These are phyloP conservation scores for Pythium sp. DNA, from an alignment of 352 stramenopile genomes.

Conservation along the genomic window DNA sequence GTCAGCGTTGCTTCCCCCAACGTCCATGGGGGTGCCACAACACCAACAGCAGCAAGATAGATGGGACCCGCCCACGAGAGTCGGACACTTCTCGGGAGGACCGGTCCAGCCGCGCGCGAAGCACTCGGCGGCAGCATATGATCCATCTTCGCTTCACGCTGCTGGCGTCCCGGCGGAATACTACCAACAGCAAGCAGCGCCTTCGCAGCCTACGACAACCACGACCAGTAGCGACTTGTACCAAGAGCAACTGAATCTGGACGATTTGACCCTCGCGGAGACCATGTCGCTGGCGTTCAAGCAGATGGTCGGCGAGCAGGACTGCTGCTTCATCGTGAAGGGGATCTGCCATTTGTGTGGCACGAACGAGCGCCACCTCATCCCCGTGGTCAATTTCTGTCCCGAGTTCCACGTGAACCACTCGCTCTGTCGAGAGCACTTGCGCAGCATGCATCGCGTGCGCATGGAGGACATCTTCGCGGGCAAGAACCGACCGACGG, in stretches of 20 bases:
- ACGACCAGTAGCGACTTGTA: not conserved
- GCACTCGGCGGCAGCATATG: not conserved
- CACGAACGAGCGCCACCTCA: slow-evolving; percentile 36
- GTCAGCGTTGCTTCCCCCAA: not conserved
- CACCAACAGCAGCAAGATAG: slow-evolving; percentile 14
- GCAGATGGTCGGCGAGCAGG: slow-evolving; percentile 48
- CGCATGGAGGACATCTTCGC: slow-evolving; percentile 74
- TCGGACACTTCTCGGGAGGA: slow-evolving; percentile 1
- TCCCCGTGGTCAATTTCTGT: slow-evolving; percentile 79
- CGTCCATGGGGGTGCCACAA: not conserved
- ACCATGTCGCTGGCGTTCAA: slow-evolving; percentile 53
- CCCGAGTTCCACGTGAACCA: slow-evolving; percentile 58
- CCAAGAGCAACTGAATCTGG: slow-evolving; percentile 30
- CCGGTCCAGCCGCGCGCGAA: not conserved
- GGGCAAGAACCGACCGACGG: slow-evolving; percentile 59
- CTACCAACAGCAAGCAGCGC: not conserved
- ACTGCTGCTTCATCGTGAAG: slow-evolving; percentile 75
- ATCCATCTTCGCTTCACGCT: not conserved
- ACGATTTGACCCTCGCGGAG: slow-evolving; percentile 38
- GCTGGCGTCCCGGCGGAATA: slow-evolving; percentile 1
- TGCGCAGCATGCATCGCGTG: slow-evolving; percentile 69
- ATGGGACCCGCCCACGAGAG: slow-evolving; percentile 1
- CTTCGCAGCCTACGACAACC: not conserved
- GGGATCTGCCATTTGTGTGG: slow-evolving; percentile 69
- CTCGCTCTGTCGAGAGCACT: slow-evolving; percentile 70